Base-by-base conservation (phyloP, 805 yeast species). In the Starmerella apicola region DNA sequence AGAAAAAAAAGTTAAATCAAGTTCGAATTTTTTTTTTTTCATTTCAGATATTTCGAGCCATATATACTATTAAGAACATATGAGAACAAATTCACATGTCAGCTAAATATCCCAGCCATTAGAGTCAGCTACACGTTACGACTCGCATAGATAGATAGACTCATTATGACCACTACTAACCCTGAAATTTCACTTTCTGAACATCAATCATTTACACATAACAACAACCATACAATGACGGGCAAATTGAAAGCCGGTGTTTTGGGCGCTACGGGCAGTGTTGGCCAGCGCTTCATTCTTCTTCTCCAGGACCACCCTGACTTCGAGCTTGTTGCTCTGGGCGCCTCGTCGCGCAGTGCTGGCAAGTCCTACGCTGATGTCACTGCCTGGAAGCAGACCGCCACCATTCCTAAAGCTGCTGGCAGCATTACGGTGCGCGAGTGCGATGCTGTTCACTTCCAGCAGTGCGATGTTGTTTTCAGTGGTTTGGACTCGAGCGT, bases 261-360 rank as follows among this genome's bases (percentile, higher is more conserved):
- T 52, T 69, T 88, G 46, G 98, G 98, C 37, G 97, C 97, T 50
- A 88, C 98, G 10, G 98, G 98, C 38, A 78, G 94, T 32, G 98
- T 91, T 28, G 98, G 98, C 42, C 98, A 91, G 63, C 73, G 97
- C 52, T 91, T 91, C 59, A 86, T 91, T 45, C 67, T 88, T 35
- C 67, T 91, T 36, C 68, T 91, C 48, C 72, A 85, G 2, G 65
- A 81, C 46, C 96, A 91, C 59, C 97, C 97, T 20, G 83, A 83
- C 45, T 85, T 91, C 54, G 84, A 84, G 60, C 63, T 91, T 33
- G 69, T 72, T 42, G 91, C 76, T 6, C 66, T 91, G 39, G 98
- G 98, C 51, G 98, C 98, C 3, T 83, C 95, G 17, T 55, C 83
- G 16, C 75, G 97, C 58, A 84, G 95, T 20, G 95, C 97, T 16